phyloP scores from a whole-genome alignment of 1,284 basidiomycete species.

The Austroboletus olivaceoglutinosus region DNA sequence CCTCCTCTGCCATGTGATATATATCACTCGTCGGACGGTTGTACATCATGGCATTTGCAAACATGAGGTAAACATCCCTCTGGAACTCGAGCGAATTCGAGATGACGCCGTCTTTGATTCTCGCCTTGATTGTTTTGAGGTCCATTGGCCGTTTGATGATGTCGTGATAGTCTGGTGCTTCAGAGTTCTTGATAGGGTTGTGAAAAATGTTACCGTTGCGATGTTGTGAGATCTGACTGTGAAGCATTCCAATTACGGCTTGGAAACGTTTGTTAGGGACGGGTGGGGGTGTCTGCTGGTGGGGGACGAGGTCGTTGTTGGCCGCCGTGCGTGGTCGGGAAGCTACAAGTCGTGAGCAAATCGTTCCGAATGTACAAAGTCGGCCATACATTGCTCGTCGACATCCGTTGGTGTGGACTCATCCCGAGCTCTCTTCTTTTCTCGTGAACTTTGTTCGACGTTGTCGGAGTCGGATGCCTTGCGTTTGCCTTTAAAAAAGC shows the following conservation, averaged over 20 bases:
- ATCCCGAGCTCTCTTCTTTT: constrained; percentile 64
- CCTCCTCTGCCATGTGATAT: constrained; percentile 86
- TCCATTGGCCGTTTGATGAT: constrained; percentile 93
- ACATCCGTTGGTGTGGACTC: constrained; percentile 56
- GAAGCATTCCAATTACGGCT: constrained; percentile 74
- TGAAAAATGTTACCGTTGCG: constrained; percentile 88
- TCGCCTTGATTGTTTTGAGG: constrained; percentile 82
- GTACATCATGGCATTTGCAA: constrained; percentile 96
- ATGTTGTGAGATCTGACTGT: constrained; percentile 80
- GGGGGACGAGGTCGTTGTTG: constrained; percentile 18
- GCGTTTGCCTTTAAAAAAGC: constrained; percentile 56
- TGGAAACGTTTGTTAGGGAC: constrained; percentile 71
- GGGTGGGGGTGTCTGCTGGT: constrained; percentile 27
- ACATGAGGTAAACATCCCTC: constrained; percentile 88
- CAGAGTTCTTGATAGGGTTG: constrained; percentile 82
- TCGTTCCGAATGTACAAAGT: background rate
- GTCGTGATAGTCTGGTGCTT: constrained; percentile 88
- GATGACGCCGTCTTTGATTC: constrained; percentile 81
- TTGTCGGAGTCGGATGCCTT: constrained; percentile 58
- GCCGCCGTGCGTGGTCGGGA: constrained; percentile 18
- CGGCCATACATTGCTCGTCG: constrained; percentile 53
- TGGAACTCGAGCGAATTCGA: constrained; percentile 82
- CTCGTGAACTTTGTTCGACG: constrained; percentile 48
- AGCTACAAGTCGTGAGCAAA: constrained; percentile 18
- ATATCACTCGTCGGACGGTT: constrained; percentile 84